Base-by-base conservation (phyloP, 129 eudicot species). In the Centrapalus pauciflorus region DNA sequence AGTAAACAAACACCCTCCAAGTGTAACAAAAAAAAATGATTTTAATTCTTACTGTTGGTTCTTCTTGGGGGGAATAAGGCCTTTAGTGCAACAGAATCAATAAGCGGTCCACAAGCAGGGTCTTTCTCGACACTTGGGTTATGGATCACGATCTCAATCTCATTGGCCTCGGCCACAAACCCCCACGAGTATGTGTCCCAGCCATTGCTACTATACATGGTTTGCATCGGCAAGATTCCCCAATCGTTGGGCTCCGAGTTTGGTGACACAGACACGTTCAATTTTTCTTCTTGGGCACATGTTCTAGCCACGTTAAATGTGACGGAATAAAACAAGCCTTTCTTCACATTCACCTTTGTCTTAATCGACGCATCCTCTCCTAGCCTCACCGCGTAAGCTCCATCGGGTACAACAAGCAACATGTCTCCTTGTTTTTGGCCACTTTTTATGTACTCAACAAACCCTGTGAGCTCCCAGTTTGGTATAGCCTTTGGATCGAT, bases 151-250 rank as follows among this genome's bases (percentile, higher is more conserved):
- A 94, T 82, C 79, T 86, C 93, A n/a, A 94, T 72, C 2, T 78
- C 48, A 63, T 77, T 49, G 7, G 95, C 76, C 69, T 86, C 66
- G 4, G 99, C 99, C 62, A 70, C 7, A 37, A 88, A 92, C 0
- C 87, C 96, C 96, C 95, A 94, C 8, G 88, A 54, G 45, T 86
- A 89, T 0, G 97, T 69, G 50, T 94, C 99, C 88, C 88, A 94
- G 16, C 99, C 96, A 16, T 82, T 75, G 64, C 88, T 84, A 48
- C 95, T 82, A 30, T 89, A 89, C 76, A 86, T 76, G 2, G 98
- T 93, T 65, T 93, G 98, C 61, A 86, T 80, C 1, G 98, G 98
- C 60, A 88, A 58, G 49, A 89, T 77, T 4, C 90, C 95, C 84
- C 84, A 82, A 20, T 84, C 87, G 0, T 78, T 72, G 28, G 82